These are phyloP conservation scores for Salix caprea DNA, from an alignment of 345 rosid genomes.

Conservation along the genomic window DNA sequence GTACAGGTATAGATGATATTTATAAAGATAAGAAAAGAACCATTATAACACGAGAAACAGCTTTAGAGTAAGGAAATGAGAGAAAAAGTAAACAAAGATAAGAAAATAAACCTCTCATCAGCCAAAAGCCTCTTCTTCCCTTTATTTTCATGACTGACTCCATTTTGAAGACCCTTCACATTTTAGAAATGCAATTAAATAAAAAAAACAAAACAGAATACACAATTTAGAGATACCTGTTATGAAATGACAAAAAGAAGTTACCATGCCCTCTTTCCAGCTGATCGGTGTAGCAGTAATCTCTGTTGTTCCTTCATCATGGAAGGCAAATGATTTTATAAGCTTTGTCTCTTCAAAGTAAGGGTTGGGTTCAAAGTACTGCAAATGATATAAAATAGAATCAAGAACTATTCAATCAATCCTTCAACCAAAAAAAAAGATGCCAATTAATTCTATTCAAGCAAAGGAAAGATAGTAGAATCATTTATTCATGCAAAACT, in stretches of 20 bases:
- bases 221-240: background rate
- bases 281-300: constrained; percentile 70
- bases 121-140: constrained; percentile 73
- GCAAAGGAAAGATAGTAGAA: background rate
- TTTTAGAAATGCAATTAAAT: constrained; percentile 13
- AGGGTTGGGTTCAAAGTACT: constrained; percentile 79
- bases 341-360: constrained; percentile 80
- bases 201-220: constrained; percentile 5
- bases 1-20: background rate
- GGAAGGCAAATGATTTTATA: constrained; percentile 71
- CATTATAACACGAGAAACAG: background rate
- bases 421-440: background rate
- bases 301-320: constrained; percentile 79
- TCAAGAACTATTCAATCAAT: background rate
- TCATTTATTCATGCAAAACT: background rate
- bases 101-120: constrained; percentile 60
- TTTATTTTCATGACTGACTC: constrained; percentile 74
- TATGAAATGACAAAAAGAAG: background rate
- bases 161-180: constrained; percentile 77
- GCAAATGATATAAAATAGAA: constrained; percentile 7
- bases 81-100: background rate
- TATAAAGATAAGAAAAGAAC: background rate
- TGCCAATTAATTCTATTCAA: background rate
- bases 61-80: background rate
- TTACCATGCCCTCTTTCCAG: constrained; percentile 93